Evolutionary conservation across 208 protist genomes (phyloP).

Genomic region (Leishmania gerbilli): DNA sequence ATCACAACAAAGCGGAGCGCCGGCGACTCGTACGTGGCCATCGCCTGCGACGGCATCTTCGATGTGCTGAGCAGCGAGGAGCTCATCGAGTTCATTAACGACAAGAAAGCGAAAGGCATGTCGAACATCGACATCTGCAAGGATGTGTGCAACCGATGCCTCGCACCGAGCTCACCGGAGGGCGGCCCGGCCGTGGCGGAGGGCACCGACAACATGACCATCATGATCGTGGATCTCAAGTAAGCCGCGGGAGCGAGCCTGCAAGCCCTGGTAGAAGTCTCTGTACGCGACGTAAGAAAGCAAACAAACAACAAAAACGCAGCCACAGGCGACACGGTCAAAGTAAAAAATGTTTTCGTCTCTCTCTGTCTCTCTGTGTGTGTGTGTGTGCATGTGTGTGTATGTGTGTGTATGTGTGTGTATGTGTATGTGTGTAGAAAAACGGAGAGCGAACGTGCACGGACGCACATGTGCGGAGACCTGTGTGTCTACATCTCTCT

Average conservation of each 20-base stretch:
- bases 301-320: background rate
- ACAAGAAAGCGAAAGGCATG: slow-evolving; percentile 38
- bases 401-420: background rate
- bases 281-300: background rate
- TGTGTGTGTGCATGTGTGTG: background rate
- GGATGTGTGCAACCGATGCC: slow-evolving; percentile 66
- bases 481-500: background rate
- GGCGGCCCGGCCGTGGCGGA: slow-evolving; percentile 43
- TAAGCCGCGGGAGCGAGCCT: slow-evolving; percentile 9
- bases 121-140: slow-evolving; percentile 66
- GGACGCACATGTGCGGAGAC: background rate
- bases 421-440: background rate
- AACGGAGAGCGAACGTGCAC: background rate
- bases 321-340: no score
- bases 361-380: background rate
- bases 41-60: slow-evolving; percentile 93
- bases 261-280: background rate
- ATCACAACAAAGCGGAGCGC: slow-evolving; percentile 41
- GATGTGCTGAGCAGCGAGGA: slow-evolving; percentile 87
- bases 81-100: slow-evolving; percentile 62
- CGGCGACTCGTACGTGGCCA: slow-evolving; percentile 67
- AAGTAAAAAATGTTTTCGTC: no score
- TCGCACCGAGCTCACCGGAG: slow-evolving; percentile 49
- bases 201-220: slow-evolving; percentile 92
- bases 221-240: slow-evolving; percentile 83